These are phyloP conservation scores for Meredithiella fracta DNA, from an alignment of 2,329 filamentous ascomycete species.

Conservation along the genomic window DNA sequence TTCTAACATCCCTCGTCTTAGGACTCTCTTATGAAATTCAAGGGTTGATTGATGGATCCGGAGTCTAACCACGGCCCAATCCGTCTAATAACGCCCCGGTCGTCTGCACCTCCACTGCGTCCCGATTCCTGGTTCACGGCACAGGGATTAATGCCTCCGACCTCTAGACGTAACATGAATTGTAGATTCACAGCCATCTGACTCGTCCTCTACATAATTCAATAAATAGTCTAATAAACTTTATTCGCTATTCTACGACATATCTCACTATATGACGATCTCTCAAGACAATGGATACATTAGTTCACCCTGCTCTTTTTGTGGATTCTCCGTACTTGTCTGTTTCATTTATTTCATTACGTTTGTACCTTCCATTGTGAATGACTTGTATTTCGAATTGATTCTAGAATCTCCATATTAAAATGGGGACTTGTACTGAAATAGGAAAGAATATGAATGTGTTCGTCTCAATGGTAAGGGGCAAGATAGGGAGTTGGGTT, in stretches of 20 bases:
- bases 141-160: background rate
- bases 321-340: background rate
- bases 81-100: too few relatives aligned
- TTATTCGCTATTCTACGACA: too few relatives aligned
- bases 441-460: background rate
- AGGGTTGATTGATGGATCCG: slow-evolving; percentile 33
- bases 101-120: background rate
- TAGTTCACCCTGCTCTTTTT: background rate
- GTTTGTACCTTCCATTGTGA: background rate
- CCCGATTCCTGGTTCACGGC: background rate
- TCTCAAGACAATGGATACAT: background rate
- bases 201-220: too few relatives aligned
- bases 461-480: background rate
- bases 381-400: background rate
- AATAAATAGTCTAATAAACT: too few relatives aligned
- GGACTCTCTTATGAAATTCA: slow-evolving; percentile 52
- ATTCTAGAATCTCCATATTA: slow-evolving; percentile 3
- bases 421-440: background rate
- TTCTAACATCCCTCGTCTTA: slow-evolving; percentile 21
- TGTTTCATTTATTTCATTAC: too few relatives aligned
- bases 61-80: too few relatives aligned
- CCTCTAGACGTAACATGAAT: background rate
- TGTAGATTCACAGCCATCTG: background rate
- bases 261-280: background rate
- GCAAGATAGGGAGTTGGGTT: background rate